Base-by-base conservation (phyloP, 257 asterid genomes). In the Ilex aquifolium region DNA sequence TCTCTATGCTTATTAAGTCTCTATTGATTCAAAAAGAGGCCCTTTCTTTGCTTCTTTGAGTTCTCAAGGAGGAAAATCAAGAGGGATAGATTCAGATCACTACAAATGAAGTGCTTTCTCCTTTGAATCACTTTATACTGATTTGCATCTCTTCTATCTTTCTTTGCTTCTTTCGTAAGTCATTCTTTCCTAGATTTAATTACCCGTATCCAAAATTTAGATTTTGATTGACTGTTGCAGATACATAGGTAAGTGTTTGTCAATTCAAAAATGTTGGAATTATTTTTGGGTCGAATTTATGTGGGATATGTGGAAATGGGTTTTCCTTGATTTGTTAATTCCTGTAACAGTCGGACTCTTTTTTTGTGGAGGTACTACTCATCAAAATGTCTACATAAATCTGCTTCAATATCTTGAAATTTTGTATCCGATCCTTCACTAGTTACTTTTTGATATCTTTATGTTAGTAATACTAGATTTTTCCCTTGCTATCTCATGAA, bases 31-130 rank as follows among this genome's bases (percentile, higher is more conserved):
- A 72, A 53, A 76, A 62, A 75, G 27, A 69, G 71, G 54, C 63
- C 62, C 64, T 76, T 76, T 72, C 68, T 65, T 65, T 68, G 74
- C 77, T 77, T 71, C 64, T 77, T 74, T 79, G 81, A 80, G 73
- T 77, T 81, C 73, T 82, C 73, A 51, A 72, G 75, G 88, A 71
- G 70, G 91, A 84, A 77, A 85, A 82, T 83, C 88, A 65, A 69
- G 85, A 73, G 75, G 85, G 84, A 58, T 81, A 64, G 71, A 56
- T 74, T 64, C 79, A 77, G 80, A 83, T 81, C 84, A 69, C 70
- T 75, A 15, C 67, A 39, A 62, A 74, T 91, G 88, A 82, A 44
- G 59, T 62, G 17, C 71, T 76, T 69, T 83, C 64, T 74, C 68
- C 59, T 61, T 40, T 57, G 61, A 30, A 11, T 27, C n/a, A 46